Evolutionary conservation across 192 early-diverging fungal genomes (phyloP), one percentile per base, ranked within the genome.

Genomic region (Linnemannia schmuckeri): DNA sequence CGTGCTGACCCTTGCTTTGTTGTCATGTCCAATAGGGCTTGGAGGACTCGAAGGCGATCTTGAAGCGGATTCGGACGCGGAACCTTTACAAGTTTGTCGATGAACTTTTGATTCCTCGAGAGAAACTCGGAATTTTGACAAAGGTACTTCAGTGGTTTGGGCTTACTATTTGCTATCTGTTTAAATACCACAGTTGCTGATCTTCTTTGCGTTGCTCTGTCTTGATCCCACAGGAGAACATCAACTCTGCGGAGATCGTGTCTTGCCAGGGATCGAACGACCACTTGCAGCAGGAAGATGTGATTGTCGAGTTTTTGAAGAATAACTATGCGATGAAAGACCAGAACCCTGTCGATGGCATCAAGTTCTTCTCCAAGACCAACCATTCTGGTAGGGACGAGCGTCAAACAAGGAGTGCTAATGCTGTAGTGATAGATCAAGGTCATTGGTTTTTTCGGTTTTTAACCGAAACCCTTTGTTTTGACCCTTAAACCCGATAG

Each of bases 71-170:
- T n/a, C 89, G 95, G 74, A 92, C 88, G 5, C 91, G 98, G 10
- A 91, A 98, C 69, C 88, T 98, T 8, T 99, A 98, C 90, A 94
- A 95, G 69, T 97, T 95, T 90, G 95, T 96, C 6, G 95, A 96
- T 80, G 95, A 96, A 81, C 92, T 91, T 52, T 83, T 95, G 30
- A 83, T 97, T 33, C 94, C 95, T 9, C 77, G 83, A 20, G 91
- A 92, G 7, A 76, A 93, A 24, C 41, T 88, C 18, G 74, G 81
- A 12, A 41, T 70, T 1, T 52, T 93, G 9, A 89, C 80, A 20
- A 90, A 89, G 85, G 91, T 90, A 91, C 61, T 24, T 57, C 52
- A 12, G 63, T 46, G 44, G 20, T 27, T 15, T 17, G 30, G 17
- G 20, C 18, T 52, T 18, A 52, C 17, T 22, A 20, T 52, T 52